These are phyloP conservation scores for Albophoma yamanashiensis DNA, from an alignment of 2,329 filamentous ascomycete species.

Conservation along the genomic window DNA sequence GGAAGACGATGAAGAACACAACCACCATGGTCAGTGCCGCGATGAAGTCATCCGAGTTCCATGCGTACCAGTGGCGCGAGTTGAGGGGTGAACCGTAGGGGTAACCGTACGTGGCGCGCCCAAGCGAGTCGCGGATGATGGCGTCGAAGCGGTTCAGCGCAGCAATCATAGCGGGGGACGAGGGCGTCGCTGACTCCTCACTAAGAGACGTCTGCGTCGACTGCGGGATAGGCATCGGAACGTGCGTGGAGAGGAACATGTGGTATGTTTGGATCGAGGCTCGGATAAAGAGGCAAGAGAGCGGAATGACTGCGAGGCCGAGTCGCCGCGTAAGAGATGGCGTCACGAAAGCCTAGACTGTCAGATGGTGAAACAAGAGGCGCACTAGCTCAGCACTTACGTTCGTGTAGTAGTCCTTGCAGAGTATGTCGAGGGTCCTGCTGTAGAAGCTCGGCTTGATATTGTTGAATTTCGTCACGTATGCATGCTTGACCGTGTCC, in stretches of 20 bases:
- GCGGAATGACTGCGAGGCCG: slow-evolving; percentile 80
- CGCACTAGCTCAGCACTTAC: slow-evolving; percentile 31
- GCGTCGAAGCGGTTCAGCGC: slow-evolving; percentile 71
- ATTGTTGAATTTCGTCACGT: slow-evolving; percentile 98
- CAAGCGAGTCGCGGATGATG: slow-evolving; percentile 64
- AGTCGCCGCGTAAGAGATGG: slow-evolving; percentile 84
- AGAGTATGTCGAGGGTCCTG: slow-evolving; percentile 83
- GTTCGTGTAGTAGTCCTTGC: slow-evolving; percentile 97
- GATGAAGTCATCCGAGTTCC: slow-evolving; percentile 62
- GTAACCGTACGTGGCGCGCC: slow-evolving; percentile 58
- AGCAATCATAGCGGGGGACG: slow-evolving; percentile 65
- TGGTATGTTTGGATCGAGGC: slow-evolving; percentile 93
- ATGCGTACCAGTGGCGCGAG: slow-evolving; percentile 37
- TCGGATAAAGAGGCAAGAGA: slow-evolving; percentile 91
- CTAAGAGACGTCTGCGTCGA: slow-evolving; percentile 56
- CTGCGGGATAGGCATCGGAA: slow-evolving; percentile 61
- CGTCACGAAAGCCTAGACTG: slow-evolving; percentile 68
- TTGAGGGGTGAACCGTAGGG: slow-evolving; percentile 30
- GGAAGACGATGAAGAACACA: slow-evolving; percentile 74
- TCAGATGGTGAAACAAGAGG: neutral
- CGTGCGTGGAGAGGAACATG: slow-evolving; percentile 87
- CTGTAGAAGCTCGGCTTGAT: slow-evolving; percentile 84
- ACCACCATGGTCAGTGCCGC: slow-evolving; percentile 72
- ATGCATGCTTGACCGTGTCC: slow-evolving; percentile 94
- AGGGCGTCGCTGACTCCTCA: slow-evolving; percentile 49